phyloP scores from a whole-genome alignment of 148 eudicot species.

The Diospyros kaki region DNA sequence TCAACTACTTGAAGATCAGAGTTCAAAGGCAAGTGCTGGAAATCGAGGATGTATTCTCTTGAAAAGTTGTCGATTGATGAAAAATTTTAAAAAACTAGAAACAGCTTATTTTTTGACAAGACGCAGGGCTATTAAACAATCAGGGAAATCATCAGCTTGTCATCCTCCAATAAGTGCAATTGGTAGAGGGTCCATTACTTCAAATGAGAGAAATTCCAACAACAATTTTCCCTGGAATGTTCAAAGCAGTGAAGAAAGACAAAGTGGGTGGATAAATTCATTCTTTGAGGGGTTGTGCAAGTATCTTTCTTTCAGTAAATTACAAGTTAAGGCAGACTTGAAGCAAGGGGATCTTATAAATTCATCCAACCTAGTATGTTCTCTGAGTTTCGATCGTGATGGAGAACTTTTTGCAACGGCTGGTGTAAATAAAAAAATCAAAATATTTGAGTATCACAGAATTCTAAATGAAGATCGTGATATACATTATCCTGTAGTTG shows the following conservation, averaged over 20 bases:
- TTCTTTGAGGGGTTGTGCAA: constrained; percentile 90
- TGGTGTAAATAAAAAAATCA: constrained; percentile 96
- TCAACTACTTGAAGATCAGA: constrained; percentile 28
- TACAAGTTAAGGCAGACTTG: constrained; percentile 83
- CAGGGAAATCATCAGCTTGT: constrained; percentile 38
- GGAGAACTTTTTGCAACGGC: constrained; percentile 94
- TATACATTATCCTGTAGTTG: constrained; percentile 92
- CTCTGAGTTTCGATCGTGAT: constrained; percentile 86
- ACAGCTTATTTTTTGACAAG: constrained; percentile 77
- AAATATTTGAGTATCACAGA: constrained; percentile 78
- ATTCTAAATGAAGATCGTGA: constrained; percentile 69
- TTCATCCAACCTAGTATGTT: constrained; percentile 89
- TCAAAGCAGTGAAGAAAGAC: constrained; percentile 28
- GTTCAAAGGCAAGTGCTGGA: constrained; percentile 25
- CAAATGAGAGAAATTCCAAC: constrained; percentile 56
- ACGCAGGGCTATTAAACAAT: constrained; percentile 43
- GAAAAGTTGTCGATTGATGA: constrained; percentile 65
- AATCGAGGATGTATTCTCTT: constrained; percentile 41
- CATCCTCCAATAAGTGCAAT: constrained; percentile 57
- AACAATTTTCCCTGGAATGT: constrained; percentile 47
- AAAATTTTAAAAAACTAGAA: constrained; percentile 84
- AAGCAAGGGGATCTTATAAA: constrained; percentile 92
- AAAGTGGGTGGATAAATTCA: constrained; percentile 74
- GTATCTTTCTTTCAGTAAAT: constrained; percentile 63
- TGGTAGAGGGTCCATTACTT: constrained; percentile 60